Evolutionary conservation across 805 yeast species (phyloP).

Genomic region (Spathaspora sp.): DNA sequence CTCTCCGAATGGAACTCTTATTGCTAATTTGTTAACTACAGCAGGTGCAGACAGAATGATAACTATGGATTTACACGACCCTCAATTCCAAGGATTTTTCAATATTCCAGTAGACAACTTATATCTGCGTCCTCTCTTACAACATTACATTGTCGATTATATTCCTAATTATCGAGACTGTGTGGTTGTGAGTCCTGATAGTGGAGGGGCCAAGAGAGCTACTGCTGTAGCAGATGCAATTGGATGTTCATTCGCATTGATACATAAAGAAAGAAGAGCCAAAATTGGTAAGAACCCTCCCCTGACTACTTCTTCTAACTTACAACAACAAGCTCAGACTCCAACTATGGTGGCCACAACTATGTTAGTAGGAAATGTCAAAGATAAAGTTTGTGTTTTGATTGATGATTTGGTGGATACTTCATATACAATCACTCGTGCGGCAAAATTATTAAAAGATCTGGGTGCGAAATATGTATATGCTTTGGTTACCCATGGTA

Average conservation of each 20-base stretch:
- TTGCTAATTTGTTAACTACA: constrained; percentile 81
- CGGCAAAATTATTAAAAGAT: constrained; percentile 86
- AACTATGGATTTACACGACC: constrained; percentile 97
- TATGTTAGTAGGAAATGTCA: constrained; percentile 95
- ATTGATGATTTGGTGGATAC: constrained; percentile 95
- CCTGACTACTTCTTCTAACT: constrained; percentile 14
- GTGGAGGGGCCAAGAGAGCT: constrained; percentile 98
- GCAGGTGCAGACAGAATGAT: constrained; percentile 97
- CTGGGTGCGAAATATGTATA: constrained; percentile 87
- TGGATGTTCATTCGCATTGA: constrained; percentile 86
- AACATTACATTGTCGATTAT: constrained; percentile 73
- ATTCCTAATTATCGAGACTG: constrained; percentile 81
- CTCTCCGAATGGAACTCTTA: constrained; percentile 89
- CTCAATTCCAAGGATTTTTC: constrained; percentile 97
- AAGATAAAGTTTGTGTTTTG: constrained; percentile 79
- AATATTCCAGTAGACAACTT: constrained; percentile 94
- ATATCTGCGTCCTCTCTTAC: constrained; percentile 82
- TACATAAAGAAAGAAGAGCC: constrained; percentile 86
- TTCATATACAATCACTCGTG: constrained; percentile 84
- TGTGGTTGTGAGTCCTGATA: constrained; percentile 95
- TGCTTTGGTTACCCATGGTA: constrained; percentile 89
- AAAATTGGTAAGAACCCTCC: constrained; percentile 34
- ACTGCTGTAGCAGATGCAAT: constrained; percentile 89
- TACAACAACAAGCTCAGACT: not conserved
- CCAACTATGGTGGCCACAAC: constrained; percentile 63